Base-by-base conservation (phyloP, 1,284 basidiomycete genomes). In the Veloboletus limbatus region DNA sequence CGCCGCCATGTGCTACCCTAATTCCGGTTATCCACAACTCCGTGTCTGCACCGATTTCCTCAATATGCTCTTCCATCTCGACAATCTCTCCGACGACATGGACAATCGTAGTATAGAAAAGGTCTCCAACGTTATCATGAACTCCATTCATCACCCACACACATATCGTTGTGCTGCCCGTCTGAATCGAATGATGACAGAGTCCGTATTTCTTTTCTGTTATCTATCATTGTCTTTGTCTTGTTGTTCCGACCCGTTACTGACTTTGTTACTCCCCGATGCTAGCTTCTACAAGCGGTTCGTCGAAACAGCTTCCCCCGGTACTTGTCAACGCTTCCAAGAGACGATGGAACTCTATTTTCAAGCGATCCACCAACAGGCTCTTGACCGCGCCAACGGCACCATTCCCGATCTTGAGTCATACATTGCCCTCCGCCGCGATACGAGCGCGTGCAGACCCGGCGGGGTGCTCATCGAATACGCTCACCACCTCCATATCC, bases 61-160 rank as follows among this genome's bases (percentile, higher is more conserved):
- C 51, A 77, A 71, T 47, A 82, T 75, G 57, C 68, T 82, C 20
- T 81, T 81, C 62, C 76, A 80, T 54, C 68, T 82, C 33, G 79
- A 81, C 65, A 77, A 81, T 55, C 69, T 82, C 33, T 81, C 79
- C 6, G 79, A 81, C 50, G 77, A 79, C 51, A 81, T 81, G 79
- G 76, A 79, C 49, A 71, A 75, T 48, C 66, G 67, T 24, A 70
- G 75, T 17, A 76, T 78, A 37, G 65, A 62, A 35, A 66, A 63
- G 9, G 69, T 74, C 8, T 75, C 74, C 16, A 69, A 78, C 53
- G 70, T 75, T 3, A 76, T 81, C 30, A 69, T 81, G 54, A 79
- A 79, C 57, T 73, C 77, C 7, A 66, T 82, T 6, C 71, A 78
- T 58, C 70, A 78, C 51, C 76, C 76, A 21, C 49, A 69, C 44